Evolutionary conservation across 139 green algal genomes (phyloP), one percentile per base, ranked within the genome.

Genomic region (Yamagishiella unicocca): DNA sequence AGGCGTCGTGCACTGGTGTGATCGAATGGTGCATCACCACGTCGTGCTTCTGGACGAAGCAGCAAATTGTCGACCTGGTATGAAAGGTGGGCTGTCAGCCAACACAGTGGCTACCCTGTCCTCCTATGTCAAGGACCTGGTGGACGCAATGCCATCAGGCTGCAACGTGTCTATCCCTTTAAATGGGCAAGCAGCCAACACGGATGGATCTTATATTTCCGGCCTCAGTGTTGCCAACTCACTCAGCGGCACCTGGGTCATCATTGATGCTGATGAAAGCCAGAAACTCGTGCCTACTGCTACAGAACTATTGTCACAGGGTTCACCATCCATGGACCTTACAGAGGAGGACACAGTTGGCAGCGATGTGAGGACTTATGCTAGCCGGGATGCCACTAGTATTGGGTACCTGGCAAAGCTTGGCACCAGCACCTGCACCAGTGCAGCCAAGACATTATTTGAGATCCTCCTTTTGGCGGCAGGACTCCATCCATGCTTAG

Each of bases 211-310:
- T n/a, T n/a, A n/a, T n/a, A n/a, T n/a, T n/a, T n/a, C n/a, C n/a
- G n/a, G n/a, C n/a, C n/a, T n/a, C n/a, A n/a, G 58, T 6, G 58
- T 9, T n/a, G 58, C 58, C 17, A 31, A 33, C 19, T 67, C 58
- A 21, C 50, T 46, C n/a, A 19, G 50, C 72, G 55, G 64, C 1
- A 81, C 35, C 1, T 91, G 87, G 87, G 72, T 93, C 14, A 27
- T 93, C 29, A 1, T 93, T 0, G 90, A 93, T 82, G 90, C 90
- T 27, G 90, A 93, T 31, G 84, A 84, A 42, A 88, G 74, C 55
- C 90, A 93, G 24, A 58, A 80, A 8, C 54, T 70, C 7, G n/a
- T n/a, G n/a, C n/a, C 25, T 74, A 5, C 37, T 22, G 29, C 2
- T 7, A 31, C 7, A 35, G 2, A 17, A 31, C 12, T n/a, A n/a